Evolutionary conservation across 1,139 yeast species (phyloP).

Genomic region (Pichia sp.): DNA sequence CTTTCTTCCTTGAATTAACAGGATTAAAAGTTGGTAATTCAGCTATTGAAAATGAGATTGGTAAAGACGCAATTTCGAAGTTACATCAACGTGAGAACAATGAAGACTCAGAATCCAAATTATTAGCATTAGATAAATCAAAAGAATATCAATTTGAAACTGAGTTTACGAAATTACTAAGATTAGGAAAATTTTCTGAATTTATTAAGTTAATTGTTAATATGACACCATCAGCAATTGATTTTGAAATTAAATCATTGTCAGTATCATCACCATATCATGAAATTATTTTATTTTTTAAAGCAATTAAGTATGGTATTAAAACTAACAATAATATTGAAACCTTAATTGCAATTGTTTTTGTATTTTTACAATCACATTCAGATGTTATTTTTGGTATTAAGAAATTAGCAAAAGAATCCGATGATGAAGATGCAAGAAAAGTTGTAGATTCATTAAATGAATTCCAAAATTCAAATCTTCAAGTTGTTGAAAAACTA

Average conservation of each 20-base stretch:
- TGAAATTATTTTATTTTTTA: slow-evolving; percentile 61
- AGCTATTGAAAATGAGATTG: slow-evolving; percentile 56
- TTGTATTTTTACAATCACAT: slow-evolving; percentile 67
- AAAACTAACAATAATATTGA: slow-evolving; percentile 58
- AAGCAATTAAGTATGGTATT: slow-evolving; percentile 59
- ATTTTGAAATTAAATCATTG: slow-evolving; percentile 79
- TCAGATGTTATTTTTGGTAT: slow-evolving; percentile 68
- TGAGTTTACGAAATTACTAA: slow-evolving; percentile 59
- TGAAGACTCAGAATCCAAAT: slow-evolving; percentile 15
- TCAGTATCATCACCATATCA: slow-evolving; percentile 52
- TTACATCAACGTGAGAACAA: slow-evolving; percentile 10
- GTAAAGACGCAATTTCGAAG: slow-evolving; percentile 37
- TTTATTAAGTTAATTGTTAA: slow-evolving; percentile 53
- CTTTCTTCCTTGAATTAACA: slow-evolving; percentile 65
- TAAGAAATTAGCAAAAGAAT: slow-evolving; percentile 23
- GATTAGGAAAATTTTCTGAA: slow-evolving; percentile 43
- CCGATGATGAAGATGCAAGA: slow-evolving; percentile 20
- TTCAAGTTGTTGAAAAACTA: slow-evolving; percentile 40
- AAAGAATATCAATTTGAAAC: slow-evolving; percentile 54
- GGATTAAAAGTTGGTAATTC: slow-evolving; percentile 67
- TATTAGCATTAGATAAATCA: slow-evolving; percentile 24
- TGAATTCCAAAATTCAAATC: slow-evolving; percentile 39
- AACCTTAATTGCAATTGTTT: slow-evolving; percentile 69
- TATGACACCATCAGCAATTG: slow-evolving; percentile 74
- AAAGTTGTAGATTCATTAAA: slow-evolving; percentile 27